Evolutionary conservation across 805 yeast genomes (phyloP).

Genomic region (Priceomyces melissophilus): DNA sequence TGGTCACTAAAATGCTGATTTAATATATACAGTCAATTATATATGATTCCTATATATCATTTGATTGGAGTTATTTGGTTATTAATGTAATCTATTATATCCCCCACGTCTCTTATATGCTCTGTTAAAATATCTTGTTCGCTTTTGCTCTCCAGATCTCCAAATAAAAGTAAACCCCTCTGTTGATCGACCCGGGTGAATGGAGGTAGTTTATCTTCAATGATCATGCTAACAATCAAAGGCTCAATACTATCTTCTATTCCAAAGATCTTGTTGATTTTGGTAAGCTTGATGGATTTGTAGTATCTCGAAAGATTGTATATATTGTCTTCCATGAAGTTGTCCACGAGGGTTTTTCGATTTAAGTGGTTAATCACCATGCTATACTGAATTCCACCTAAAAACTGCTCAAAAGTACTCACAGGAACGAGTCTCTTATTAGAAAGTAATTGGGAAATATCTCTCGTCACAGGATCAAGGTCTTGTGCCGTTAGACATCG

Average conservation of each 20-base stretch:
- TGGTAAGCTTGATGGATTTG: slow-evolving; percentile 18
- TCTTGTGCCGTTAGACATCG: slow-evolving; percentile 4
- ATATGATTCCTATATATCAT: background rate
- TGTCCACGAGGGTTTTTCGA: slow-evolving; percentile 12
- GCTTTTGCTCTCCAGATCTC: slow-evolving; percentile 7
- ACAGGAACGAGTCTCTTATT: slow-evolving; percentile 14
- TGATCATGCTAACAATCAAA: slow-evolving; percentile 32
- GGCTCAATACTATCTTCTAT: slow-evolving; percentile 19
- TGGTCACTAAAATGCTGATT: background rate
- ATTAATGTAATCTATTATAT: slow-evolving; percentile 16
- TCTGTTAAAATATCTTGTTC: slow-evolving; percentile 14
- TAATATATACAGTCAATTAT: background rate
- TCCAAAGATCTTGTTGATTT: slow-evolving; percentile 18
- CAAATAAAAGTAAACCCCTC: slow-evolving; percentile 21
- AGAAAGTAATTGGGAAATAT: slow-evolving; percentile 8
- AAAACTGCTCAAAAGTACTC: slow-evolving; percentile 11
- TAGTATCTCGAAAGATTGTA: slow-evolving; percentile 28
- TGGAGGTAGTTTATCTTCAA: slow-evolving; percentile 26
- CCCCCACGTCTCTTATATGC: slow-evolving; percentile 27
- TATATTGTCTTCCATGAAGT: slow-evolving; percentile 31
- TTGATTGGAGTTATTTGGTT: background rate
- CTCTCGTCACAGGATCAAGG: slow-evolving; percentile 4
- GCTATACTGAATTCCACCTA: slow-evolving; percentile 3
- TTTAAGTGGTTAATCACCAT: slow-evolving; percentile 9
- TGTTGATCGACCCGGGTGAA: slow-evolving; percentile 34